Conservation (phyloP, 768 basidiomycete species). For the Mycena rosella region DNA sequence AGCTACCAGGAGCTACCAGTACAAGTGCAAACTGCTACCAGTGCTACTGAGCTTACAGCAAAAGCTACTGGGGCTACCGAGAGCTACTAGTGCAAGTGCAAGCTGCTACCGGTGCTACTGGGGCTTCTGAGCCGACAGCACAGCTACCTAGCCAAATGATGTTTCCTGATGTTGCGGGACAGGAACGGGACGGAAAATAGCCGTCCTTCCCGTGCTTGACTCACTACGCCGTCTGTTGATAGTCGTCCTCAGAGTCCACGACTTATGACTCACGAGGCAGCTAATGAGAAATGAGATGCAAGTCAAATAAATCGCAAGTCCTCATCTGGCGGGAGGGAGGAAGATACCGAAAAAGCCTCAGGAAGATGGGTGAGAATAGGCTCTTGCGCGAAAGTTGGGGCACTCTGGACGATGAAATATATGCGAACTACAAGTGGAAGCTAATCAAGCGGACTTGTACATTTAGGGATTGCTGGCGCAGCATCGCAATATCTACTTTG, state of each 20-base stretch:
- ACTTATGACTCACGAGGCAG: slow-evolving; percentile 6
- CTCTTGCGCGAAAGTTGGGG: slow-evolving; percentile 18
- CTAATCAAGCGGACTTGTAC: slow-evolving; percentile 17
- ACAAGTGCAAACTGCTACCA: too few species aligned
- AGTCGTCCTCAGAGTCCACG: slow-evolving; percentile 1
- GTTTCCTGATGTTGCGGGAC: too few species aligned
- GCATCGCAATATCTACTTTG: slow-evolving; percentile 14
- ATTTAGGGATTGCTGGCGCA: slow-evolving; percentile 23
- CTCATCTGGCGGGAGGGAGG: slow-evolving; percentile 14
- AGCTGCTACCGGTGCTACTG: too few species aligned
- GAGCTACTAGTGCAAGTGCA: too few species aligned
- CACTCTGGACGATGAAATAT: slow-evolving; percentile 21
- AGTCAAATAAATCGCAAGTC: slow-evolving; percentile 12
- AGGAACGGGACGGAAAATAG: too few species aligned
- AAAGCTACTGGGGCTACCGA: too few species aligned
- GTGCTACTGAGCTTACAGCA: too few species aligned
- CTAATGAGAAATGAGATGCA: slow-evolving; percentile 1
- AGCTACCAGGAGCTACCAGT: too few species aligned
- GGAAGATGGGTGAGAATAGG: slow-evolving; percentile 20
- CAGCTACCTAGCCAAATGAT: too few species aligned
- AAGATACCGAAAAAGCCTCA: slow-evolving; percentile 13
- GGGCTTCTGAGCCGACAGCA: too few species aligned
- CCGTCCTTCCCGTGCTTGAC: slow-evolving; percentile 7
- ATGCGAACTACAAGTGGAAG: slow-evolving; percentile 18
- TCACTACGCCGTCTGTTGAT: slow-evolving; percentile 4